Evolutionary conservation across 2,329 filamentous ascomycete species (phyloP).

Genomic region (Sclerotinia minor): DNA sequence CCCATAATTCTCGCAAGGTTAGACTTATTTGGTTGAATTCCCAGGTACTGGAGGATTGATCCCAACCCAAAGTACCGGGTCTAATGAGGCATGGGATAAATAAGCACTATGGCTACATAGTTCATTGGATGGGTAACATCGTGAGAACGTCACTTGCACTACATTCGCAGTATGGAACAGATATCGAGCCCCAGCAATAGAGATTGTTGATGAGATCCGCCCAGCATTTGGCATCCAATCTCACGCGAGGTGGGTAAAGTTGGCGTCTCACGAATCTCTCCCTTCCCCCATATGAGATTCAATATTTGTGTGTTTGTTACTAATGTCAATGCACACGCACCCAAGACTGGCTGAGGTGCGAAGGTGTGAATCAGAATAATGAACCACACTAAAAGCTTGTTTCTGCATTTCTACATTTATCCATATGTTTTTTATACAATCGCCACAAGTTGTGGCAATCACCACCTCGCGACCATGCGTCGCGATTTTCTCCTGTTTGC

Average conservation of each 20-base stretch:
- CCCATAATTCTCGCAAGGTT: constrained; percentile 16
- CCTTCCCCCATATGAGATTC: neutral
- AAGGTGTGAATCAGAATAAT: neutral
- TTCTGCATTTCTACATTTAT: neutral
- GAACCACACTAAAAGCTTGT: neutral
- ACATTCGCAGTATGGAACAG: neutral
- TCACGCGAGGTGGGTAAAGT: neutral
- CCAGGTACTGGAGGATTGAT: neutral
- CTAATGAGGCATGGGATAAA: neutral
- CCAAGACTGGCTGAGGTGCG: neutral
- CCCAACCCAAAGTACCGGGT: constrained; percentile 13
- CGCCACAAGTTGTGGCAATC: constrained; percentile 5
- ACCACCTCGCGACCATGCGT: neutral
- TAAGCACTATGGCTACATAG: constrained; percentile 2
- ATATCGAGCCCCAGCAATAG: constrained; percentile 11
- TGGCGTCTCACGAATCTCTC: constrained; percentile 9
- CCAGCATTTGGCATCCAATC: constrained; percentile 9
- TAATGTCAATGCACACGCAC: constrained; percentile 8
- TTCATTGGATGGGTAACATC: constrained; percentile 5
- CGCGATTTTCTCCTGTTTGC: neutral
- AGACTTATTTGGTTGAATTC: constrained; percentile 2
- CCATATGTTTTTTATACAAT: neutral
- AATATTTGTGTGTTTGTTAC: neutral
- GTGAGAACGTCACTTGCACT: constrained; percentile 14
- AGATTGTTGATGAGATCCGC: neutral